A percentile compares a stretch with the other conserved stretches of the same genome.
These are phyloP conservation scores for Coelastrella sp. DNA, from an alignment of 139 green algal species.

Conservation along the genomic window DNA sequence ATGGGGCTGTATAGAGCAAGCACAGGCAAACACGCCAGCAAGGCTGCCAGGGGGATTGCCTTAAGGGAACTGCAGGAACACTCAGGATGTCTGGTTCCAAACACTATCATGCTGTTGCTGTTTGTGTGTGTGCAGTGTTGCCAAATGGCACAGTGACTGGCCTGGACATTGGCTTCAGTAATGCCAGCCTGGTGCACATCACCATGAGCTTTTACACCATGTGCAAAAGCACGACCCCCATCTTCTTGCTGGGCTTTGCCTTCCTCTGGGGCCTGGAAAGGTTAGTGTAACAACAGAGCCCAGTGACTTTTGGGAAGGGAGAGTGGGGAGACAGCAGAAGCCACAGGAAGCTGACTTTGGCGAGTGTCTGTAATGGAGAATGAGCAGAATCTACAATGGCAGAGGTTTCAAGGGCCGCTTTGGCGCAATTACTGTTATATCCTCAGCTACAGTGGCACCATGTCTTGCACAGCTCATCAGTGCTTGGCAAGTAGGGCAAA, in stretches of 20 bases:
- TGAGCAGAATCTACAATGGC: too few species aligned
- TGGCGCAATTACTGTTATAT: too few species aligned
- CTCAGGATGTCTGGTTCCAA: neutral
- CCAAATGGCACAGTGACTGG: conserved; percentile 92
- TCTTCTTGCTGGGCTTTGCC: conserved; percentile 95
- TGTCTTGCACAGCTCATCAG: too few species aligned
- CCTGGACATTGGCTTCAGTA: conserved; percentile 95
- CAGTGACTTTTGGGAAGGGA: too few species aligned
- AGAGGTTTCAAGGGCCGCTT: too few species aligned
- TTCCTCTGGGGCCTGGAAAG: conserved; percentile 92
- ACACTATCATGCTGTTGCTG: neutral
- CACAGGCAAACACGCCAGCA: neutral
- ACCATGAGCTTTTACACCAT: conserved; percentile 97
- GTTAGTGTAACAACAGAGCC: conserved; percentile 47
- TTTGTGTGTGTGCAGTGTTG: conserved; percentile 68
- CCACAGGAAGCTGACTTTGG: too few species aligned
- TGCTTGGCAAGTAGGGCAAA: neutral
- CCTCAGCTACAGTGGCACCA: too few species aligned
- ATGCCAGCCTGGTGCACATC: conserved; percentile 91
- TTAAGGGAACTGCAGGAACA: neutral
- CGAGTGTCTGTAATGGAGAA: too few species aligned
- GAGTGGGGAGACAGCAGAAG: too few species aligned
- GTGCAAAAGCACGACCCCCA: conserved; percentile 92
- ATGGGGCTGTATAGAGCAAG: neutral
- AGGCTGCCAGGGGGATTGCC: neutral